Conservation (phyloP, 2,329 filamentous ascomycete genomes). For the Ustulina deusta region DNA sequence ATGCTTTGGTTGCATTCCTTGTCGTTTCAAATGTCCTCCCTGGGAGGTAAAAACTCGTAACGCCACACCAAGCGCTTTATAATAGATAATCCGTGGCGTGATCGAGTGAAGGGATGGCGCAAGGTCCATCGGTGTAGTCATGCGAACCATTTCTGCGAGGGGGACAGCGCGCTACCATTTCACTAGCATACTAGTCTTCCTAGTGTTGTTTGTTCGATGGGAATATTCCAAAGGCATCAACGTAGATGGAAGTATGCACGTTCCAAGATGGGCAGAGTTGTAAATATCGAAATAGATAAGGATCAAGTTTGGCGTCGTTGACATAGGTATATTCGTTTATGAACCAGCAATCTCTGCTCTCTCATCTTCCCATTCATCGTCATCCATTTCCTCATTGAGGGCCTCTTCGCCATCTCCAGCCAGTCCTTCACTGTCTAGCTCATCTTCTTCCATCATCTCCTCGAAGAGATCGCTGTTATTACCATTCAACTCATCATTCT, state of each 20-base stretch:
- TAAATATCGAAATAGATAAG: constrained; percentile 5
- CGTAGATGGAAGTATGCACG: background rate
- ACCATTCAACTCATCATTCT: constrained; percentile 56
- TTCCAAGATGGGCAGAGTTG: background rate
- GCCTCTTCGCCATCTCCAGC: constrained; percentile 63
- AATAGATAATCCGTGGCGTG: too few species aligned
- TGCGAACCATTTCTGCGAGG: constrained; percentile 41
- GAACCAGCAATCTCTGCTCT: constrained; percentile 48
- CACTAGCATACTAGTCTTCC: background rate
- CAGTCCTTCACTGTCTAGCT: constrained; percentile 64
- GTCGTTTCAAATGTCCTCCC: background rate
- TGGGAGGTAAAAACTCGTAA: background rate
- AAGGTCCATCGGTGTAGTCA: background rate
- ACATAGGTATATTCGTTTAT: constrained; percentile 36
- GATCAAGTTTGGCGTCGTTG: constrained; percentile 1
- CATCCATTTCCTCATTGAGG: constrained; percentile 62
- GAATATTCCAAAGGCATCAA: background rate
- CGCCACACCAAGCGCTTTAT: background rate
- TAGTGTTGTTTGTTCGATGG: background rate
- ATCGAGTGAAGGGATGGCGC: constrained; percentile 15
- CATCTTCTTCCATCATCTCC: constrained; percentile 62
- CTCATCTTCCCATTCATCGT: constrained; percentile 66
- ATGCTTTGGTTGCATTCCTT: constrained; percentile 10
- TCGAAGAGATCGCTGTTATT: constrained; percentile 55
- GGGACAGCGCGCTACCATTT: too few species aligned